Conservation (phyloP, 352 stramenopile species). For the Phytophthora sansomeana region DNA sequence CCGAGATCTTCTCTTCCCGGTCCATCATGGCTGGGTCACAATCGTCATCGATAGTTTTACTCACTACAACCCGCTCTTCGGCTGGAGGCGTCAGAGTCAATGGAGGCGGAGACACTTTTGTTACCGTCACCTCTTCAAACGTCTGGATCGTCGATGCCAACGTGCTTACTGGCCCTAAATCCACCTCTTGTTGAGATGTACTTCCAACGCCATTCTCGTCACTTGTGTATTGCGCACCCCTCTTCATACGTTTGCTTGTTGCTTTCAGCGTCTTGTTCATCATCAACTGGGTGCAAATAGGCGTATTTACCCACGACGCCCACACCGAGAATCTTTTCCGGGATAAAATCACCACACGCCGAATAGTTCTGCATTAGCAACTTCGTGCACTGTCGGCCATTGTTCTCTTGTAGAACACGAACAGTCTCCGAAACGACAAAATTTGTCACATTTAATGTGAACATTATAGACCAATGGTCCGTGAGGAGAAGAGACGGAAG, state of each 20-base stretch:
- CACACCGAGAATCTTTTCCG: constrained; percentile 86
- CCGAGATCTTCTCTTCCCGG: constrained; percentile 64
- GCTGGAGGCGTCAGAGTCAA: constrained; percentile 8
- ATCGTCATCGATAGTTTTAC: constrained; percentile 38
- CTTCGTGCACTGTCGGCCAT: constrained; percentile 87
- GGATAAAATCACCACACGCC: constrained; percentile 87
- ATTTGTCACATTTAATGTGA: too few relatives aligned
- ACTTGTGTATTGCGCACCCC: constrained; percentile 50
- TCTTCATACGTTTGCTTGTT: constrained; percentile 68
- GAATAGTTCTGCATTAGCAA: constrained; percentile 91
- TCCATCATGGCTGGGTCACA: constrained; percentile 51
- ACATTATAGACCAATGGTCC: too few relatives aligned
- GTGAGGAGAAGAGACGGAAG: too few relatives aligned
- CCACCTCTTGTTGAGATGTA: constrained; percentile 12
- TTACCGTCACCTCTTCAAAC: constrained; percentile 18
- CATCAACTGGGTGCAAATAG: constrained; percentile 72
- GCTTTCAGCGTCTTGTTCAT: constrained; percentile 38
- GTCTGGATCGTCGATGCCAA: constrained; percentile 25
- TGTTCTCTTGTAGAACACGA: constrained; percentile 86
- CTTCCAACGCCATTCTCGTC: constrained; percentile 30
- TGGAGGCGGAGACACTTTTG: constrained; percentile 8
- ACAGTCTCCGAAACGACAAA: constrained; percentile 78
- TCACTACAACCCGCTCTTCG: constrained; percentile 33
- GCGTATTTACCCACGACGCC: constrained; percentile 85
- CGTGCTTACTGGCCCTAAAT: constrained; percentile 22